Percentiles rank a stretch among this genome's conserved stretches.
phyloP scores from a whole-genome alignment of 2,329 filamentous ascomycete genomes.

The Dactylonectria macrodidyma region DNA sequence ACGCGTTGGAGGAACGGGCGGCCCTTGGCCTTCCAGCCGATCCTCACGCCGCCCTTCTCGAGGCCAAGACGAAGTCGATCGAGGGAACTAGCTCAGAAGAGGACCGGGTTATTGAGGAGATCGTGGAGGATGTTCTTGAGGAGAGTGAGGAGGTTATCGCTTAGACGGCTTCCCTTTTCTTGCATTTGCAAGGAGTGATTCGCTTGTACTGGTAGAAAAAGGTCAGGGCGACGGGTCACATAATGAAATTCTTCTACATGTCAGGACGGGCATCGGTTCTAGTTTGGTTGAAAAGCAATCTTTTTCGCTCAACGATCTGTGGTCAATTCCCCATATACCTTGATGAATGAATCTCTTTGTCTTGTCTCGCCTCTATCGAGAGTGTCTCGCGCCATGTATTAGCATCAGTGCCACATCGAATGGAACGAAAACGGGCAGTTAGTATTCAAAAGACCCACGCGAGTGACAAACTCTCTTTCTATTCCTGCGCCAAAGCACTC shows the following conservation, averaged over 20 bases:
- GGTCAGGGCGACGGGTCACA: conserved; percentile 51
- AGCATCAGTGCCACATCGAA: neutral
- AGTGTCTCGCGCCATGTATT: neutral
- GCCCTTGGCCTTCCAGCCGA: conserved; percentile 77
- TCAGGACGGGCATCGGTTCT: conserved; percentile 32
- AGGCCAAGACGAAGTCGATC: conserved; percentile 67
- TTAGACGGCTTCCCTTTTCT: conserved; percentile 50
- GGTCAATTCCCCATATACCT: neutral
- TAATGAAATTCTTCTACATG: conserved; percentile 52
- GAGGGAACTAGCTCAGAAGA: conserved; percentile 73
- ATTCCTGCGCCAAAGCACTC: neutral
- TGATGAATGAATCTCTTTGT: neutral
- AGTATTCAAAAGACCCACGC: neutral
- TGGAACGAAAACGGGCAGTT: conserved; percentile 4
- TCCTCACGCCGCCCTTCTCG: conserved; percentile 73
- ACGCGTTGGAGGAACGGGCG: conserved; percentile 80
- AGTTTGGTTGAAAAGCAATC: conserved; percentile 41
- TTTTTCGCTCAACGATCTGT: conserved; percentile 1
- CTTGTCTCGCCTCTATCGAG: neutral
- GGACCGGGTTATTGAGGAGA: conserved; percentile 89
- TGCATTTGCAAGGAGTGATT: conserved; percentile 50
- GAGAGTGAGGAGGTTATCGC: conserved; percentile 85
- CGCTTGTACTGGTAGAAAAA: conserved; percentile 54
- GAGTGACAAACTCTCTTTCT: neutral
- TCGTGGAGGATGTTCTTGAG: conserved; percentile 85